Conservation (phyloP, 2,329 filamentous ascomycete species). For the Fusarium sp. region DNA sequence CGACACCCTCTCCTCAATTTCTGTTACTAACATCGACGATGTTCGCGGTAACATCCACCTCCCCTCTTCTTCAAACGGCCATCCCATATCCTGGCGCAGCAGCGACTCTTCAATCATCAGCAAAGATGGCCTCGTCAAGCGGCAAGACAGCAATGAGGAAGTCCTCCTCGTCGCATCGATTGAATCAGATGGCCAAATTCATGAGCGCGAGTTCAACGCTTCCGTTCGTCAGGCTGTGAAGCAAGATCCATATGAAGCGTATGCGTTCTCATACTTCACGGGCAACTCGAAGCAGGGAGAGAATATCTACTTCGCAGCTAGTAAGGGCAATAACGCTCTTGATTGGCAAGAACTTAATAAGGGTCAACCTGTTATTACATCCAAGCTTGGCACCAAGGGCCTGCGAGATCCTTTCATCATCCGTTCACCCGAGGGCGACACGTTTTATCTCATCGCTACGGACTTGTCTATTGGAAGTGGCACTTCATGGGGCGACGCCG, state of each 20-base stretch:
- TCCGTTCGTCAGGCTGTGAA: conserved; percentile 52
- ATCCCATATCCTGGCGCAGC: conserved; percentile 54
- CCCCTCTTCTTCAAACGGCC: conserved; percentile 49
- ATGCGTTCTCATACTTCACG: conserved; percentile 67
- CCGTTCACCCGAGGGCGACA: conserved; percentile 63
- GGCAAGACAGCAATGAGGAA: conserved; percentile 45
- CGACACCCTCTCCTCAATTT: conserved; percentile 34
- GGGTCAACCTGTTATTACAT: conserved; percentile 61
- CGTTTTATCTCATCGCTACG: conserved; percentile 65
- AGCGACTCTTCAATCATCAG: conserved; percentile 53
- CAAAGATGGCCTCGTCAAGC: conserved; percentile 53
- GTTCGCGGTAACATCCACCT: conserved; percentile 57
- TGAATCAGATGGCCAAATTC: conserved; percentile 35
- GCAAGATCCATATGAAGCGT: conserved; percentile 57
- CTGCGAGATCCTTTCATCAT: conserved; percentile 67
- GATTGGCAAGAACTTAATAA: conserved; percentile 65
- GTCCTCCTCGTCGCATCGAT: conserved; percentile 56
- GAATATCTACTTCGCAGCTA: conserved; percentile 66
- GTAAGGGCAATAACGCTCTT: conserved; percentile 65
- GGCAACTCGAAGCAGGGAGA: conserved; percentile 60
- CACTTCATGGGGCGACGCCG: conserved; percentile 64
- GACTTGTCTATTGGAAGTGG: conserved; percentile 67
- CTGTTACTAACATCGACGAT: conserved; percentile 53
- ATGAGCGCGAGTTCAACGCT: conserved; percentile 52
- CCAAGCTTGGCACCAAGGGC: conserved; percentile 62